Evolutionary conservation across 179 eudicot genomes (phyloP).

Genomic region (Beta lomatogona): DNA sequence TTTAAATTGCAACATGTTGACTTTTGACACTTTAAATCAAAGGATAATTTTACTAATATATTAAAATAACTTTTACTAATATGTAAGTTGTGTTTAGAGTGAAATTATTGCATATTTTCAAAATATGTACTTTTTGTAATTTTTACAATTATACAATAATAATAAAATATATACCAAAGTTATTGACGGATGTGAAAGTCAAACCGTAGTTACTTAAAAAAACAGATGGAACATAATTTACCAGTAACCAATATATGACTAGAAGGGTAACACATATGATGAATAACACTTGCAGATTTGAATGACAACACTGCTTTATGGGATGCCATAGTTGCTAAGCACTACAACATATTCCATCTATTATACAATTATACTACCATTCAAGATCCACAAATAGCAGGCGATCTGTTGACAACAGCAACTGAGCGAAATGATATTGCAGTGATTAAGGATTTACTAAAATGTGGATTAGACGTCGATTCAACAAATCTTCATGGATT

Average conservation of each 20-base stretch:
- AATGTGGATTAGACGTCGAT: constrained; percentile 13
- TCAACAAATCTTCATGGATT: constrained; percentile 20
- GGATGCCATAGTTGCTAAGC: constrained; percentile 29
- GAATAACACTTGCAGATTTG: neutral
- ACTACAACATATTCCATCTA: constrained; percentile 15
- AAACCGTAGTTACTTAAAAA: no score
- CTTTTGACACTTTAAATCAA: neutral
- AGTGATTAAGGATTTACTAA: constrained; percentile 11
- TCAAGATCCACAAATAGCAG: constrained; percentile 22
- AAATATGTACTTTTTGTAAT: no score
- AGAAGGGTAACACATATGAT: no score
- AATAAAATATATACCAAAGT: no score
- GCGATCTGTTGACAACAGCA: constrained; percentile 24
- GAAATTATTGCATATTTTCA: no score
- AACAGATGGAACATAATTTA: no score
- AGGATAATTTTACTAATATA: no score
- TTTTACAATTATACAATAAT: no score
- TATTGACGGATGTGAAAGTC: no score
- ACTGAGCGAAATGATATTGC: constrained; percentile 10
- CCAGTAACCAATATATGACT: neutral
- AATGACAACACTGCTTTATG: constrained; percentile 28
- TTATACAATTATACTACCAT: constrained; percentile 21
- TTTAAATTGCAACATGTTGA: no score
- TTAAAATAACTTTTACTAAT: no score
- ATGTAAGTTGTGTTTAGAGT: no score